A percentile compares a stretch with the other conserved stretches of the same genome.
phyloP scores from a whole-genome alignment of 768 basidiomycete species.

The Fibroporia radiculosa region DNA sequence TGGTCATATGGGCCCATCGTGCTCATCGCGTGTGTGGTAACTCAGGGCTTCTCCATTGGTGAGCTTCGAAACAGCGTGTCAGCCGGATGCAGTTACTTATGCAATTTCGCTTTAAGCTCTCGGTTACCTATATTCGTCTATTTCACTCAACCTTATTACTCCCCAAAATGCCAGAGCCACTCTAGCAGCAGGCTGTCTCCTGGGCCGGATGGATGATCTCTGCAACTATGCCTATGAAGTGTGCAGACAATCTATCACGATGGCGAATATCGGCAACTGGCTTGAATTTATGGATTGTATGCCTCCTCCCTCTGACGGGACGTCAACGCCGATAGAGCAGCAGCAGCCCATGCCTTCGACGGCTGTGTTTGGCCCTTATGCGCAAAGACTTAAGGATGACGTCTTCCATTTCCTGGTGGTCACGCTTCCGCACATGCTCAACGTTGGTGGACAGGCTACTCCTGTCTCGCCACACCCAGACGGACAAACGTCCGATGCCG shows the following conservation, averaged over 20 bases:
- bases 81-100: neutral
- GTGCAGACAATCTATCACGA: slow-evolving; percentile 67
- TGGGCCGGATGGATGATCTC: slow-evolving; percentile 84
- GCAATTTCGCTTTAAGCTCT: slow-evolving; percentile 41
- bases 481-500: slow-evolving; percentile 27
- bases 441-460: slow-evolving; percentile 27
- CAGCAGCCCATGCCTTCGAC: slow-evolving; percentile 28
- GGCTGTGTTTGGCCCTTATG: slow-evolving; percentile 70
- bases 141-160: slow-evolving; percentile 59
- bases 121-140: slow-evolving; percentile 73
- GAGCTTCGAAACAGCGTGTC: slow-evolving; percentile 6
- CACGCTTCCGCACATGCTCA: slow-evolving; percentile 61
- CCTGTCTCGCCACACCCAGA: slow-evolving; percentile 30
- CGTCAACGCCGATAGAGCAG: slow-evolving; percentile 33
- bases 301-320: slow-evolving; percentile 41
- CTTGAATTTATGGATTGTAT: slow-evolving; percentile 65
- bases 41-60: slow-evolving; percentile 74
- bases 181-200: slow-evolving; percentile 75
- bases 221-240: slow-evolving; percentile 71
- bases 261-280: slow-evolving; percentile 72
- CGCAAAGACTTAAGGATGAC: slow-evolving; percentile 67
- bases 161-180: slow-evolving; percentile 79
- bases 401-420: slow-evolving; percentile 73
- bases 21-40: neutral
- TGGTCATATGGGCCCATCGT: slow-evolving; percentile 13